Conservation (phyloP, 139 green algal species). For the Astrephomene gubernaculifera region DNA sequence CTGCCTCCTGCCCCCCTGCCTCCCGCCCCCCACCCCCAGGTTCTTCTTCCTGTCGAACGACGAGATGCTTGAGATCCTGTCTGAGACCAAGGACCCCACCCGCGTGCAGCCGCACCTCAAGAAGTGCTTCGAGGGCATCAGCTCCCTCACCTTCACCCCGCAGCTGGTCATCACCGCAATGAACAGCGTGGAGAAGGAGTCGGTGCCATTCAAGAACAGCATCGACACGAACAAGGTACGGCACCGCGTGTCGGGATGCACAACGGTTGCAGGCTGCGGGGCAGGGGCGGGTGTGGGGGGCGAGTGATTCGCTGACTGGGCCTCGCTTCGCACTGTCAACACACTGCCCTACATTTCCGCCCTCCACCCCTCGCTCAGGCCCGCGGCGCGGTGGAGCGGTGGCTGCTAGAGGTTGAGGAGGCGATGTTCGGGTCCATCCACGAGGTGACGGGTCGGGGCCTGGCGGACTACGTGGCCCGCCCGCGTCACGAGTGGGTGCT, state of each 20-base stretch:
- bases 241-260: neutral
- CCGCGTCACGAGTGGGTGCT: slow-evolving; percentile 78
- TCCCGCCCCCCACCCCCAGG: too few relatives aligned
- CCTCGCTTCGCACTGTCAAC: too few relatives aligned
- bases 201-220: slow-evolving; percentile 70
- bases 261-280: too few relatives aligned
- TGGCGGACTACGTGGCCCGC: slow-evolving; percentile 65
- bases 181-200: slow-evolving; percentile 79
- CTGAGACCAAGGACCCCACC: slow-evolving; percentile 83
- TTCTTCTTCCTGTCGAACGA: slow-evolving; percentile 93
- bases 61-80: slow-evolving; percentile 90
- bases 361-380: too few relatives aligned
- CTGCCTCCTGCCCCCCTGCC: too few relatives aligned
- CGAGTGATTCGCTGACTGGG: too few relatives aligned
- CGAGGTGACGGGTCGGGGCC: slow-evolving; percentile 61
- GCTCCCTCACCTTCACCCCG: slow-evolving; percentile 69
- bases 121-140: slow-evolving; percentile 87
- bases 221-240: slow-evolving; percentile 59
- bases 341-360: too few relatives aligned
- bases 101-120: slow-evolving; percentile 81
- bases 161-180: slow-evolving; percentile 79
- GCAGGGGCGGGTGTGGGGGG: too few relatives aligned
- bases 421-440: slow-evolving; percentile 80
- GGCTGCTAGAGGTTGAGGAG: slow-evolving; percentile 81
- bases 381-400: slow-evolving; percentile 84